Evolutionary conservation across 2,329 filamentous ascomycete genomes (phyloP).

Genomic region (Raffaelea arxii): DNA sequence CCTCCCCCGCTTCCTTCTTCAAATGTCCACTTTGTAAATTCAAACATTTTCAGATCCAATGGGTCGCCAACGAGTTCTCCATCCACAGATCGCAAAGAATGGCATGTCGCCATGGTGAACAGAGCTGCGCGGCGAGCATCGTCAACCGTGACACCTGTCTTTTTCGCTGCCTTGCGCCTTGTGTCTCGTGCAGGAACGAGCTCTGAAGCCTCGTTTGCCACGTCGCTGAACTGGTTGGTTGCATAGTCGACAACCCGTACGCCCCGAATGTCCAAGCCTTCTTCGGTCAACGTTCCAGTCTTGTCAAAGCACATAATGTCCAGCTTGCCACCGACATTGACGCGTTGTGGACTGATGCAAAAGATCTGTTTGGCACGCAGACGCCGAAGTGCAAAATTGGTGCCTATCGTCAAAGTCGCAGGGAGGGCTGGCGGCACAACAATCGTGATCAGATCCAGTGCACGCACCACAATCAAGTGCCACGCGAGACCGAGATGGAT

Average conservation of each 20-base stretch:
- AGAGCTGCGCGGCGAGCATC: slow-evolving; percentile 51
- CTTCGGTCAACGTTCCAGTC: slow-evolving; percentile 94
- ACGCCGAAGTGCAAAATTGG: slow-evolving; percentile 82
- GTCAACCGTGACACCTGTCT: slow-evolving; percentile 11
- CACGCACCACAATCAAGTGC: slow-evolving; percentile 86
- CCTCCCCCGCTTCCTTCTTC: slow-evolving; percentile 59
- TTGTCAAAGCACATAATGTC: slow-evolving; percentile 98
- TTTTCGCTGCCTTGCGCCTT: neutral
- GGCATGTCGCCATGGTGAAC: slow-evolving; percentile 95
- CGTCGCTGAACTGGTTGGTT: slow-evolving; percentile 58
- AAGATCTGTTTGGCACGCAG: slow-evolving; percentile 88
- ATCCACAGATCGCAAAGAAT: slow-evolving; percentile 80
- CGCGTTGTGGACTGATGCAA: slow-evolving; percentile 93
- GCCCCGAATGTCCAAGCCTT: slow-evolving; percentile 87
- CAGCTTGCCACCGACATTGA: slow-evolving; percentile 92
- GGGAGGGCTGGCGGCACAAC: slow-evolving; percentile 92
- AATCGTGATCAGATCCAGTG: slow-evolving; percentile 92
- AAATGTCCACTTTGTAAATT: slow-evolving; percentile 87
- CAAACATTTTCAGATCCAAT: slow-evolving; percentile 96
- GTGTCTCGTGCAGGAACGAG: slow-evolving; percentile 9
- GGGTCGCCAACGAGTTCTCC: slow-evolving; percentile 87
- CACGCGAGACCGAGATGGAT: slow-evolving; percentile 72
- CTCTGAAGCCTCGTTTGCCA: slow-evolving; percentile 51
- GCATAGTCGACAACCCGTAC: slow-evolving; percentile 65
- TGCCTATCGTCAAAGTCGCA: slow-evolving; percentile 91